These are phyloP conservation scores for Artemisia argyi DNA, from an alignment of 129 eudicot genomes.

Conservation along the genomic window DNA sequence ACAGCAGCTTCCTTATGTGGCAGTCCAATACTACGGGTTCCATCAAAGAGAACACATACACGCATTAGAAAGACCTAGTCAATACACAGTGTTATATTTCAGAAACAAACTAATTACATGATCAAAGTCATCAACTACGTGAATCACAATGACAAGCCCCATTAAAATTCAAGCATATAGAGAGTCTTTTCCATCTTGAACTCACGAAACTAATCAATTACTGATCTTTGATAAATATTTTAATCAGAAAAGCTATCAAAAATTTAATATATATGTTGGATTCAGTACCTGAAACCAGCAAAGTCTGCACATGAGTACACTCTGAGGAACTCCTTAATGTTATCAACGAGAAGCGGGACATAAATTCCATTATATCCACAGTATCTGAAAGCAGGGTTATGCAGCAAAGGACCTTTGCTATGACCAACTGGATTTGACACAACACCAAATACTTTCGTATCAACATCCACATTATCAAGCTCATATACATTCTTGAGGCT, in stretches of 20 bases:
- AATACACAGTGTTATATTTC: slow-evolving; percentile 24
- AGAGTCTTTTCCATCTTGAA: background rate
- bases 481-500: slow-evolving; percentile 65
- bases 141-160: slow-evolving; percentile 3
- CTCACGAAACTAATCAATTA: background rate
- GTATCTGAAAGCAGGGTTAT: slow-evolving; percentile 74
- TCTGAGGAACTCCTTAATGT: slow-evolving; percentile 62
- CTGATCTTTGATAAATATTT: background rate
- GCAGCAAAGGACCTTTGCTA: slow-evolving; percentile 81
- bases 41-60: slow-evolving; percentile 27
- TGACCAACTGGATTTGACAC: slow-evolving; percentile 85
- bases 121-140: slow-evolving; percentile 15
- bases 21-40: slow-evolving; percentile 61
- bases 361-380: slow-evolving; percentile 72
- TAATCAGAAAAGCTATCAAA: slow-evolving; percentile 4
- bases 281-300: slow-evolving; percentile 81
- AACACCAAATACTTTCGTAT: slow-evolving; percentile 82
- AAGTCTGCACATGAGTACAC: slow-evolving; percentile 69
- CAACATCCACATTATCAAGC: slow-evolving; percentile 47
- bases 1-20: slow-evolving; percentile 89
- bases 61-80: slow-evolving; percentile 42
- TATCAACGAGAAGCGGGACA: slow-evolving; percentile 81
- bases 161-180: background rate
- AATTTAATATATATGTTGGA: background rate
- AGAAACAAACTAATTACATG: slow-evolving; percentile 29